Conservation (phyloP, 345 rosid species). For the Salix dunnii region DNA sequence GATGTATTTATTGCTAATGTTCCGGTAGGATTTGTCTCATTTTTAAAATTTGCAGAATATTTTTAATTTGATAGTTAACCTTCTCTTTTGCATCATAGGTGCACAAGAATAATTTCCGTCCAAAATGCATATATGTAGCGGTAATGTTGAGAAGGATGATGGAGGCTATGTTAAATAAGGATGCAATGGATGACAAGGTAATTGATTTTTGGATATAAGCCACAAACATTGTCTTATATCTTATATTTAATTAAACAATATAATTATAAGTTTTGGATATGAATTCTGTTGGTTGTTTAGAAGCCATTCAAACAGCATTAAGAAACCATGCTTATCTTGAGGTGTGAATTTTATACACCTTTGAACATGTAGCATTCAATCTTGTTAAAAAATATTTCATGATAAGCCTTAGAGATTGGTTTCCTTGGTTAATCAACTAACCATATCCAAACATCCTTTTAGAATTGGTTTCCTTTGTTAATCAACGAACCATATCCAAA, state of each 20-base stretch:
- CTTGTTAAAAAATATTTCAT: not conserved
- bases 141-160: conserved; percentile 93
- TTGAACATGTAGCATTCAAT: not conserved
- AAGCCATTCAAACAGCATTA: not conserved
- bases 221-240: not conserved
- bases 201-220: not conserved
- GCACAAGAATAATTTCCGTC: conserved; percentile 59
- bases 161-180: conserved; percentile 91
- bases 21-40: conserved; percentile 50
- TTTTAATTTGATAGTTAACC: conserved; percentile 13
- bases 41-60: conserved; percentile 1
- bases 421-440: no score
- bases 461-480: no score
- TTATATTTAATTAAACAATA: not conserved
- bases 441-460: no score
- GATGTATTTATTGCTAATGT: conserved; percentile 87
- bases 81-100: conserved; percentile 43
- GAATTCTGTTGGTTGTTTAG: not conserved
- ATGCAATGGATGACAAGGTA: conserved; percentile 99
- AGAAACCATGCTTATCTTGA: not conserved
- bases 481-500: no score
- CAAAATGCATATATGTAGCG: conserved; percentile 87
- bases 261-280: not conserved
- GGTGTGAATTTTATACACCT: not conserved
- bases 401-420: no score